Conservation (phyloP, 805 yeast genomes). For the Candida easanensis region DNA sequence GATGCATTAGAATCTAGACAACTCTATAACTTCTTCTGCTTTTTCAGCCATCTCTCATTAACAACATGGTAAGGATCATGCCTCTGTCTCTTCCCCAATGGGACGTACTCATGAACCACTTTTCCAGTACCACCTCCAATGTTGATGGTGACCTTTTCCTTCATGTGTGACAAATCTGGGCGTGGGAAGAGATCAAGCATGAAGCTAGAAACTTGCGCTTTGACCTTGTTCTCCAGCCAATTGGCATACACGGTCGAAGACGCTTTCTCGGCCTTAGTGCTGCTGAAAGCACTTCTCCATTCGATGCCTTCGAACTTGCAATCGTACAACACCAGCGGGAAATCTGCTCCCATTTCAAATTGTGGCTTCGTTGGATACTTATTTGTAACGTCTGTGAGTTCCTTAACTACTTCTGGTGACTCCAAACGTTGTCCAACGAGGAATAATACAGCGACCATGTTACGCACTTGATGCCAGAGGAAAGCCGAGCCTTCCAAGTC, state of each 20-base stretch:
- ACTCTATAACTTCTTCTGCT: too few species aligned
- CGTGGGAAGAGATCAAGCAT: constrained; percentile 23
- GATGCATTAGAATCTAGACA: too few species aligned
- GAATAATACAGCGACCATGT: constrained; percentile 85
- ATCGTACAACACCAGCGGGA: constrained; percentile 83
- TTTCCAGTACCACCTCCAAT: constrained; percentile 80
- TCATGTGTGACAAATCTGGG: background rate
- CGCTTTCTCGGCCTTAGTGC: constrained; percentile 40
- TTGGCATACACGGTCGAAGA: constrained; percentile 45
- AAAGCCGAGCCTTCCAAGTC: constrained; percentile 87
- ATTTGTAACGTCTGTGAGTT: constrained; percentile 52
- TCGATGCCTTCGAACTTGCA: constrained; percentile 69
- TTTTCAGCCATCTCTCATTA: constrained; percentile 60
- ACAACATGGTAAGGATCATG: constrained; percentile 66
- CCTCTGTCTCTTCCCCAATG: constrained; percentile 52
- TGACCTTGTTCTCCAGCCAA: constrained; percentile 56
- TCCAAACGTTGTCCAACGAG: constrained; percentile 80
- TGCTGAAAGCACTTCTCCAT: constrained; percentile 45
- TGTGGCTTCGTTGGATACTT: constrained; percentile 65
- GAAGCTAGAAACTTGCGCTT: constrained; percentile 44
- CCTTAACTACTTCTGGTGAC: constrained; percentile 49
- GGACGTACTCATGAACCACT: constrained; percentile 52
- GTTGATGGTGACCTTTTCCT: constrained; percentile 37
- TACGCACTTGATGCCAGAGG: constrained; percentile 96
- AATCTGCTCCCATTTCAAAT: constrained; percentile 86